phyloP scores from a whole-genome alignment of 2,329 filamentous ascomycete genomes.

The Colletotrichum higginsianum region DNA sequence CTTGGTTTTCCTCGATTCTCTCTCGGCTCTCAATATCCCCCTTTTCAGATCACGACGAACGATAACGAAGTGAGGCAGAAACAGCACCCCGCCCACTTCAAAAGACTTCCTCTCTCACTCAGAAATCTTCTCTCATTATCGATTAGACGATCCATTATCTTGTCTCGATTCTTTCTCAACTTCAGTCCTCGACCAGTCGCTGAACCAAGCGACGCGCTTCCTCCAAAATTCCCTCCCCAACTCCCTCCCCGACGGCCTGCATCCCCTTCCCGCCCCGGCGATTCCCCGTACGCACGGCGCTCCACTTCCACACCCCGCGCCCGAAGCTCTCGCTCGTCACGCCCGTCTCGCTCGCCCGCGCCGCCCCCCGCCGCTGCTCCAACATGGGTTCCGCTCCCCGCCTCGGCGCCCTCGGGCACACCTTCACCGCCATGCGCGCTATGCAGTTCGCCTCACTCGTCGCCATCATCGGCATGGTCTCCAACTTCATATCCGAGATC shows the following conservation, averaged over 20 bases:
- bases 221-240: constrained; percentile 46
- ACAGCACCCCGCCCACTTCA: not conserved
- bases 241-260: constrained; percentile 42
- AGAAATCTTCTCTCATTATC: not conserved
- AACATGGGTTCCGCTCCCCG: constrained; percentile 65
- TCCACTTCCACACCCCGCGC: constrained; percentile 49
- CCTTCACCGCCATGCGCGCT: constrained; percentile 81
- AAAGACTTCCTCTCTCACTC: not conserved
- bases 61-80: not conserved
- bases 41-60: constrained; percentile 13
- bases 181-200: not conserved
- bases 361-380: constrained; percentile 20
- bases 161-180: not conserved
- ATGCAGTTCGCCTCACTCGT: constrained; percentile 81
- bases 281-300: constrained; percentile 58
- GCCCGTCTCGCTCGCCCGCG: constrained; percentile 44
- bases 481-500: constrained; percentile 87
- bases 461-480: constrained; percentile 82
- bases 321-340: constrained; percentile 62
- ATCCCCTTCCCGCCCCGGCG: constrained; percentile 60
- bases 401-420: constrained; percentile 81
- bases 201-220: constrained; percentile 22
- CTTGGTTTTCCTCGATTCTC: constrained; percentile 11
- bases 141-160: not conserved
- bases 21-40: not conserved